Conservation (phyloP, 768 basidiomycete genomes). For the Rhodotorula kratochvilovae region DNA sequence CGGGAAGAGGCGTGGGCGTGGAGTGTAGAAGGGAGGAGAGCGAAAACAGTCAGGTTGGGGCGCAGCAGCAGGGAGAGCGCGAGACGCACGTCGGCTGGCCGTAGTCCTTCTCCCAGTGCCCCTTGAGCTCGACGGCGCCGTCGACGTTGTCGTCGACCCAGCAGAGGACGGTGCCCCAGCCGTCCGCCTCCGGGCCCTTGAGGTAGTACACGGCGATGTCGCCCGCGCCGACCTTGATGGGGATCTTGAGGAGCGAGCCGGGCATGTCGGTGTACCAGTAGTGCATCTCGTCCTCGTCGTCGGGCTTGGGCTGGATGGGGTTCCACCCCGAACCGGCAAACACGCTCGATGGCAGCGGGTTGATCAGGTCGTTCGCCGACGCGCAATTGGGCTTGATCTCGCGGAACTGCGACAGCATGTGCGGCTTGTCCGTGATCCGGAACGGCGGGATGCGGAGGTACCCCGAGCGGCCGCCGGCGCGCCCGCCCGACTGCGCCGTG, state of each 20-base stretch:
- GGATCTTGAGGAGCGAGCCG: constrained; percentile 73
- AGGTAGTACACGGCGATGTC: constrained; percentile 90
- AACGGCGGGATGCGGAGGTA: constrained; percentile 62
- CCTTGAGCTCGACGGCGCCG: constrained; percentile 72
- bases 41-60: neutral
- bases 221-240: constrained; percentile 76
- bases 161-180: constrained; percentile 69
- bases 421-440: constrained; percentile 60
- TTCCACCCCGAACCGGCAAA: constrained; percentile 94
- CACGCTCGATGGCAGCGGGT: constrained; percentile 86
- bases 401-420: constrained; percentile 57
- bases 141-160: constrained; percentile 96
- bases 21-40: neutral
- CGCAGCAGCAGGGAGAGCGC: constrained; percentile 2
- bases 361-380: constrained; percentile 94
- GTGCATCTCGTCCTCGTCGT: constrained; percentile 59
- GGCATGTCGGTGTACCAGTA: constrained; percentile 92
- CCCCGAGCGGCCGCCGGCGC: constrained; percentile 45
- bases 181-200: constrained; percentile 60
- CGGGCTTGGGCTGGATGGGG: constrained; percentile 54
- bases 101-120: constrained; percentile 57
- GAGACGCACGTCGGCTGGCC: constrained; percentile 63
- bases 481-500: constrained; percentile 7
- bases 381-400: constrained; percentile 90
- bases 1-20: too few species aligned